A percentile compares a stretch with the other conserved stretches of the same genome.
Conservation (phyloP, 2,329 filamentous ascomycete genomes). For the Talaromyces rugulosus region DNA sequence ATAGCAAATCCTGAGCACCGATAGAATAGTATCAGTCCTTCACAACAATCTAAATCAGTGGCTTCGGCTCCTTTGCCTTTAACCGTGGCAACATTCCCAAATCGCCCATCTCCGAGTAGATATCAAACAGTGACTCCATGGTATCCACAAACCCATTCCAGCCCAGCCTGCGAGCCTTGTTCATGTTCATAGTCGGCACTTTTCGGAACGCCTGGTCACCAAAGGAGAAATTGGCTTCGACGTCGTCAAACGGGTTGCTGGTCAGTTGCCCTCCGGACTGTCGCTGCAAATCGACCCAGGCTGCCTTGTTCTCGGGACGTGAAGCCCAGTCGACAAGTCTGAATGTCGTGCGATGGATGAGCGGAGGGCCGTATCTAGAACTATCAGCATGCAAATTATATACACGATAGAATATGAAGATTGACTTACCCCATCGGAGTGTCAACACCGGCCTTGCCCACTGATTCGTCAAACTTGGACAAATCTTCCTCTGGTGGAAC, state of each 20-base stretch:
- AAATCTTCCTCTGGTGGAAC: conserved; percentile 13
- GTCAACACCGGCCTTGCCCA: conserved; percentile 14
- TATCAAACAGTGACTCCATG: conserved; percentile 20
- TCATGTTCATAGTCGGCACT: conserved; percentile 16
- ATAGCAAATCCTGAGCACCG: too few relatives aligned
- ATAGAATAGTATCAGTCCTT: too few relatives aligned
- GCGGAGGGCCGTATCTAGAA: conserved; percentile 1
- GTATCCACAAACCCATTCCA: conserved; percentile 24
- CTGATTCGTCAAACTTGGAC: conserved; percentile 15
- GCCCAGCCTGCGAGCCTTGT: conserved; percentile 20
- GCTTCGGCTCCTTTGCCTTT: conserved; percentile 18
- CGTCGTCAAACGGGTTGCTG: conserved; percentile 20
- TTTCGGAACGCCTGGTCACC: conserved; percentile 17
- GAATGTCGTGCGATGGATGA: not conserved
- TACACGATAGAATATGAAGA: not conserved
- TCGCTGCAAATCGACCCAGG: conserved; percentile 12
- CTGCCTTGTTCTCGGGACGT: conserved; percentile 19
- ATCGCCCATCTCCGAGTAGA: conserved; percentile 19
- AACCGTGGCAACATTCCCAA: conserved; percentile 21
- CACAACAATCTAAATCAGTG: conserved; percentile 13
- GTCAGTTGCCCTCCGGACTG: conserved; percentile 15
- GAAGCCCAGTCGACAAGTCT: not conserved
- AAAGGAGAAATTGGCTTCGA: conserved; percentile 19
- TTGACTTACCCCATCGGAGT: conserved; percentile 14
- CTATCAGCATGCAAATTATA: not conserved